Base-by-base conservation (phyloP, 140 eudicot genomes). In the Ambrosia hybrid region DNA sequence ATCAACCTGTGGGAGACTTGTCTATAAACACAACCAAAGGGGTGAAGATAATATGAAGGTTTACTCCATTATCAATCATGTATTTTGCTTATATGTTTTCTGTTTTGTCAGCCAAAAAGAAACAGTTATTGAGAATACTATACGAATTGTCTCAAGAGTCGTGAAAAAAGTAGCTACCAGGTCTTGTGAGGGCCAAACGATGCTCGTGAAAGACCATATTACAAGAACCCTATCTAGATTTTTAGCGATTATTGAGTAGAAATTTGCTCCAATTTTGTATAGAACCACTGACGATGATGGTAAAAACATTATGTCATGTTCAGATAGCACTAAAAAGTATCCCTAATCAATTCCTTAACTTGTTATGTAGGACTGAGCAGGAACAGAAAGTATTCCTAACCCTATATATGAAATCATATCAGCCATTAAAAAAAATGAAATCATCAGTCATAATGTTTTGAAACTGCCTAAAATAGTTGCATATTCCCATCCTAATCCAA, bases 101-200 rank as follows among this genome's bases (percentile, higher is more conserved):
- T 59, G 12, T 11, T 59, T 59, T 30, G 63, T 57, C 16, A 3
- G 12, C 43, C 65, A 59, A 59, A 58, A 59, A 9, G 14, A 7
- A 57, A 15, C 34, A 57, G 39, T 13, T 21, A 37, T 57, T 6
- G 37, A 15, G 11, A 15, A 55, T 15, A 55, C 6, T 15, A 55
- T 55, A 55, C 60, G 6, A 1, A 4, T 53, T 15, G 15, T 51
- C 56, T 51, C 56, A 51, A 2, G 56, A 53, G 8, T 53, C 30
- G 2, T 15, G 8, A 14, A 53, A 53, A 53, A 53, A 15, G 59
- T 53, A 53, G 59, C 26, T 53, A 53, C 59, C 30, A 53, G 59
- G 59, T 53, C 59, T 53, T 14, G 16, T 53, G 59, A 53, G 59
- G 59, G 59, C 59, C 59, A 53, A 53, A 14, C 51, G 7, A 46